These are phyloP conservation scores for Myotisia sp. DNA, from an alignment of 2,329 filamentous ascomycete genomes.

Conservation along the genomic window DNA sequence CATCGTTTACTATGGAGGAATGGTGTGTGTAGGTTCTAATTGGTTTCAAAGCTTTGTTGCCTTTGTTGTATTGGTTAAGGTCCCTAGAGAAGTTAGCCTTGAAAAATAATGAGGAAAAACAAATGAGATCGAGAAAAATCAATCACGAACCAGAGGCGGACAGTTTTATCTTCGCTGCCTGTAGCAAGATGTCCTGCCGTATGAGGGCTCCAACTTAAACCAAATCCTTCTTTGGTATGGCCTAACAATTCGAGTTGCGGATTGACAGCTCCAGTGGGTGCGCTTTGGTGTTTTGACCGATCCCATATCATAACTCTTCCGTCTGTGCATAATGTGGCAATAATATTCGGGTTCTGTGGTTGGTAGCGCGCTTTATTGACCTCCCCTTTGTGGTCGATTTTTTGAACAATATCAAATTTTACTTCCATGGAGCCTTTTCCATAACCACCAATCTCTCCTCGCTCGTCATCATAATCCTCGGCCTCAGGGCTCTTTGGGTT, in stretches of 20 bases:
- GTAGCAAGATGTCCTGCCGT: constrained; percentile 68
- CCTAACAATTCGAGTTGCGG: constrained; percentile 75
- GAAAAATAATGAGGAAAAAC: constrained; percentile 1
- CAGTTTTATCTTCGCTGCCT: constrained; percentile 82
- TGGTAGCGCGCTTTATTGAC: constrained; percentile 98
- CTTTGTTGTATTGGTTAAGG: constrained; percentile 57
- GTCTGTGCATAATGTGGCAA: constrained; percentile 82
- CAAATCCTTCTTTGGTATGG: constrained; percentile 80
- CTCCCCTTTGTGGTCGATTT: constrained; percentile 89
- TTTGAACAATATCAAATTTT: constrained; percentile 84
- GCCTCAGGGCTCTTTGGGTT: constrained; percentile 56
- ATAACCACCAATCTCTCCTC: constrained; percentile 87
- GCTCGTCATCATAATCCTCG: constrained; percentile 78
- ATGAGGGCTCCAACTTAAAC: constrained; percentile 82
- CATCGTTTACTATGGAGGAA: constrained; percentile 83
- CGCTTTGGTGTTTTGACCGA: constrained; percentile 76
- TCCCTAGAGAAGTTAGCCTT: constrained; percentile 43
- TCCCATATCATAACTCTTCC: constrained; percentile 87
- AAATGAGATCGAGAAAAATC: neutral
- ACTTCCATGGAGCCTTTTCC: constrained; percentile 59
- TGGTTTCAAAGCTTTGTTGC: constrained; percentile 56
- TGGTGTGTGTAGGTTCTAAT: constrained; percentile 73
- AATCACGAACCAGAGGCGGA: constrained; percentile 63
- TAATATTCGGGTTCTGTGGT: constrained; percentile 91
- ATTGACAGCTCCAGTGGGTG: constrained; percentile 59